Evolutionary conservation across 306 rosid species (phyloP).

Genomic region (Phaseolus lunatus): DNA sequence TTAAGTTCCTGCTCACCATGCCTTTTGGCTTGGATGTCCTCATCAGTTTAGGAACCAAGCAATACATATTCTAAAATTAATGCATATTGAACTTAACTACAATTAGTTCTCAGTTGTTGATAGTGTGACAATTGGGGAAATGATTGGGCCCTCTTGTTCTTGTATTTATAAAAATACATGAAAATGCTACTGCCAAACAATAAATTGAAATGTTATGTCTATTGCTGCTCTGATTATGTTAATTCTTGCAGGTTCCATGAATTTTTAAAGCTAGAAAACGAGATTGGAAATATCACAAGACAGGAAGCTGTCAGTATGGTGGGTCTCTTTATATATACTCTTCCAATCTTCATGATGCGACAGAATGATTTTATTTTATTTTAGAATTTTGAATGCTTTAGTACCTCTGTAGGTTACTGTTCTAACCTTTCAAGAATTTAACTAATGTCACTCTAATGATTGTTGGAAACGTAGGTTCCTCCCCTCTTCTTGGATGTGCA

Average conservation of each 20-base stretch:
- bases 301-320: conserved; percentile 99
- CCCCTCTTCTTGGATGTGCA: conserved; percentile 96
- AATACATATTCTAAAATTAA: not conserved
- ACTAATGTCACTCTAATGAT: conserved; percentile 30
- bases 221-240: conserved; percentile 33
- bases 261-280: conserved; percentile 97
- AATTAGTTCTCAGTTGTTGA: not conserved
- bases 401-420: conserved; percentile 27
- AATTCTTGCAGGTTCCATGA: conserved; percentile 83
- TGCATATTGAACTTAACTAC: not conserved
- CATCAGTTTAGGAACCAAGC: no score
- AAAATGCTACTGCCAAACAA: conserved; percentile 9
- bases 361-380: conserved; percentile 20
- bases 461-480: conserved; percentile 75
- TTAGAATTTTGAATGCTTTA: conserved; percentile 22
- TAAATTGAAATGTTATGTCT: conserved; percentile 30
- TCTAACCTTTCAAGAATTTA: conserved; percentile 27
- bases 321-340: conserved; percentile 49
- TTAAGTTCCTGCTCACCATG: no score
- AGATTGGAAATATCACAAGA: conserved; percentile 97
- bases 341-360: conserved; percentile 38
- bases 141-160: not conserved
- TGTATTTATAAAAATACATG: not conserved
- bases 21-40: no score
- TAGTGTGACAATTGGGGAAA: not conserved